Evolutionary conservation across 345 rosid genomes (phyloP), one percentile per base, ranked within the genome.

Genomic region (Boechera divaricarpa): DNA sequence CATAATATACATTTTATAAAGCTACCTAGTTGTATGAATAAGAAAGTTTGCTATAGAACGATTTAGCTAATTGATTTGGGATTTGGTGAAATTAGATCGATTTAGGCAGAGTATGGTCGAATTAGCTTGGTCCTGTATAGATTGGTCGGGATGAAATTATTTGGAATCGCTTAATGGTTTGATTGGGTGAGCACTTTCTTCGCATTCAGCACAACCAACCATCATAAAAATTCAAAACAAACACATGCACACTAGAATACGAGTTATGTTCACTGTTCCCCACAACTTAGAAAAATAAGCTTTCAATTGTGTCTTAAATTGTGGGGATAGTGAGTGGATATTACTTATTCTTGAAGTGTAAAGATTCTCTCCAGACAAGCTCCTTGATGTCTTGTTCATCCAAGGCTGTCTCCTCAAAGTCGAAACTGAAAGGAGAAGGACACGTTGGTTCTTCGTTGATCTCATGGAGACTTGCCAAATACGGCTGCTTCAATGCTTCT

Each of bases 401-500:
- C 83, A 91, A 82, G 32, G 72, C 69, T 13, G 80, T 72, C 71
- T 88, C 91, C 77, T 93, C 98, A 28, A 91, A 91, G 83, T 91
- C 92, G 10, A 93, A 91, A 55, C 71, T 49, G 48, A 93, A 93
- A 35, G 96, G 88, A 47, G 85, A 74, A 10, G 79, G 80, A 71
- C 97, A 91, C 2, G 76, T 87, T 4, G 96, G 98, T 84, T 91
- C 97, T 67, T 88, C 98, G 2, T 93, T 93, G 86, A 91, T 87
- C 91, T 91, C 98, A 53, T 93, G 96, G 73, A 93, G 96, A 77
- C 96, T 86, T n/a, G 86, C 85, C 59, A 93, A 51, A 57, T 73
- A 93, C 11, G 97, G 92, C 72, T 91, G 91, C 70, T 87, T 85
- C 81, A 91, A 52, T 56, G 97, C 97, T 80, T 87, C 90, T 71